Evolutionary conservation across 73 alveolate species (phyloP), one percentile per base, ranked within the genome.

Genomic region (Symbiodinium pilosum): DNA sequence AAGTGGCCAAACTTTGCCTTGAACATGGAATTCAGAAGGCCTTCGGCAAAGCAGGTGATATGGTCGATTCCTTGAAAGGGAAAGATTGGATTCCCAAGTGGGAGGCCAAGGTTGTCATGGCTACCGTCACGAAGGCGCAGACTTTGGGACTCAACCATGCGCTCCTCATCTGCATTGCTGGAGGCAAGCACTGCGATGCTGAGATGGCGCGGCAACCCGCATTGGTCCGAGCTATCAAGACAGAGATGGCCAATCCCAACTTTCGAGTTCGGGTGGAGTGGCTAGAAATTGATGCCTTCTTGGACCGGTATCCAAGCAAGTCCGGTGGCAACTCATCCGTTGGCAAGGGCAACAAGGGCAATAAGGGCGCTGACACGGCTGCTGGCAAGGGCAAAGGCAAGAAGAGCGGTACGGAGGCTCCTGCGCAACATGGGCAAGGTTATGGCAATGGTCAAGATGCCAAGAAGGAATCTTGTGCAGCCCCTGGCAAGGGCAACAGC

Each of bases 161-260:
- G 11, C 83, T 44, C 41, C n/a, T 86, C 52, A 47, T 86, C 36
- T 86, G 93, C 83, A 51, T 86, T 12, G 93, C 81, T 4, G 93
- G 93, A 21, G 93, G 93, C 83, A 47, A 51, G 30, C 56, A 51
- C 16, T 86, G 93, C 56, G 93, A 86, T 26, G 51, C 51, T 4
- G 93, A 86, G 93, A 44, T 86, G 84, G 93, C 84, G 24, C 51
- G 83, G 8, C 93, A 86, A 40, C 93, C 93, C 30, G 83, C 81
- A 32, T 54, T 86, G 83, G 93, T 86, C 54, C 81, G 84, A 14
- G 93, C 93, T 39, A 86, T 86, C 93, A 44, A 51, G 43, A 52
- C 83, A 6, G 93, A 86, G 93, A 44, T 86, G 93, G 83, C 26
- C 5, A 26, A 34, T 26, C 84, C n/a, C 56, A 83, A 86, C 54